Evolutionary conservation across 179 eudicot species (phyloP), one percentile per base, ranked within the genome.

Genomic region (Beta macrorhiza): DNA sequence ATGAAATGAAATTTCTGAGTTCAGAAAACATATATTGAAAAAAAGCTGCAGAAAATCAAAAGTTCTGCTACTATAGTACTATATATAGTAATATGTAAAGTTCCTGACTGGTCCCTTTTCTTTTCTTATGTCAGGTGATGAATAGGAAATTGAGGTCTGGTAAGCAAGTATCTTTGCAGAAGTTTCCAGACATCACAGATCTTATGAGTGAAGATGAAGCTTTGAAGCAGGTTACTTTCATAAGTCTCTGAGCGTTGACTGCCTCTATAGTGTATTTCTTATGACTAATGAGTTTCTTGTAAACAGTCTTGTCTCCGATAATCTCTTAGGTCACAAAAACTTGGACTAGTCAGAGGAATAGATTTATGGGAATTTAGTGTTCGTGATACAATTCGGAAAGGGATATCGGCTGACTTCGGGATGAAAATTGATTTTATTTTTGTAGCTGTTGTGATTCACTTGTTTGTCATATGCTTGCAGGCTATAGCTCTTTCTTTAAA

Each of bases 401-500:
- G 69, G 69, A 61, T 8, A 69, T 69, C 13, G 12, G 73, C 0
- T 45, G 55, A 5, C 11, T 69, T 16, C 2, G 25, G 5, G 22
- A 69, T 42, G 20, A 1, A 67, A 37, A 44, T 10, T 25, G 16
- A 25, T 22, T 4, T 19, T 8, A 64, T 11, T 12, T 42, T n/a
- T 55, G 32, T 25, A 25, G 25, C 25, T 25, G 25, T 25, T 25
- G 52, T 6, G 52, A 37, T 82, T 78, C 44, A 72, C 78, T 55
- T 32, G 8, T 64, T 32, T 25, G 25, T 25, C 25, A 25, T 25
- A 25, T 14, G 44, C 65, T 20, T 83, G 83, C 87, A 95, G 99
- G 99, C 97, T 70, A 91, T 95, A 83, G 97, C 95, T 87, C 92
- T 92, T 72, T 95, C 98, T 3, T 85, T 92, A 7, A 78, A 90